Base-by-base conservation (phyloP, 805 yeast genomes). In the Saturnispora saitoi region DNA sequence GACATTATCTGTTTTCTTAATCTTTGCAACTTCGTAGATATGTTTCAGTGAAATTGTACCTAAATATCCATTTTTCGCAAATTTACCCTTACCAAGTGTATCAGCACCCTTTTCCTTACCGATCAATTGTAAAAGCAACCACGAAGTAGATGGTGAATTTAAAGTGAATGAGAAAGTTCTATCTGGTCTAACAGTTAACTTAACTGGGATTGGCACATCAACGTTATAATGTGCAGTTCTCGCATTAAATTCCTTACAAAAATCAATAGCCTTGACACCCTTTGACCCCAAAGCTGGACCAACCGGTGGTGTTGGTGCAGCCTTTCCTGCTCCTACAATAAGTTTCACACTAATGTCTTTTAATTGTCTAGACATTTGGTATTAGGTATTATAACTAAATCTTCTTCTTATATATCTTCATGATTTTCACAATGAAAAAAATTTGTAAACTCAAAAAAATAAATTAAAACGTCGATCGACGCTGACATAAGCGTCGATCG, bases 241-340 rank as follows among this genome's bases (percentile, higher is more conserved):
- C 24, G 99, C 99, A 65, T 93, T 93, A 73, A 93, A 93, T 64
- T 93, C 98, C 67, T 93, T 93, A 70, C 98, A 91, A 61, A 93
- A 93, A 67, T 93, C 99, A 61, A 93, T 93, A 54, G 98, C 98
- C 65, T 93, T 93, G 42, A 93, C 95, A 73, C 99, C 99, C 66
- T 91, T 91, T 51, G 98, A 91, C 56, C 99, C 99, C 44, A 93
- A 73, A 0, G 98, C 99, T 42, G 99, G 99, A 56, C 99, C 99
- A 28, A 93, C 98, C 6, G 99, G 99, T 28, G 99, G 99, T 2
- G 96, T 83, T 38, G 99, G 98, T 2, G 97, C 93, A 0, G 99
- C 99, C 65, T 89, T 86, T 4, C 98, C 98, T 4, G 99, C 98
- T 8, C 91, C 96, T 4, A 91, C 98, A 45, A 91, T 81, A 52